Base-by-base conservation (phyloP, 1,284 basidiomycete species). In the Marasmius sp. region DNA sequence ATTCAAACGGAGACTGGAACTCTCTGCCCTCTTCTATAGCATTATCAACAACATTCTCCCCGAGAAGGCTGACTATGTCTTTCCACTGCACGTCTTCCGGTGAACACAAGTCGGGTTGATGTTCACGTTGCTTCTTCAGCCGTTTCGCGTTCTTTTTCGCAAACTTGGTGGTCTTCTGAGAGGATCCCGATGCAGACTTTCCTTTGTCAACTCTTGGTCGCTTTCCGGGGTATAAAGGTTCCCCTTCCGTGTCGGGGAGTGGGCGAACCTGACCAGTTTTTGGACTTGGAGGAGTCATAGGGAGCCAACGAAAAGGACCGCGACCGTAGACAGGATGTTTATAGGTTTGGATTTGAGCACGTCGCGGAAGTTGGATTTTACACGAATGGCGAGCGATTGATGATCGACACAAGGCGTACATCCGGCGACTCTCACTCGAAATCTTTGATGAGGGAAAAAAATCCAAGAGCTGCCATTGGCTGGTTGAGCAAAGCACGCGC, bases 1-100 rank as follows among this genome's bases (percentile, higher is more conserved):
- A 79, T 57, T 79, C 75, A 59, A 92, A 86, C 0, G 91, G 90
- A 10, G 85, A 72, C 36, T 86, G 75, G 68, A 83, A 84, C 49
- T 87, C 87, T 8, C 74, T 75, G 1, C 81, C 83, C 0, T 79
- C 78, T 11, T 78, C 77, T 1, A 85, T 72, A 6, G 84, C 79
- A 7, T 74, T 72, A 22, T 85, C 79, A 0, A 91, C 85, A 18
- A 76, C 76, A 20, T 87, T 85, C 50, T 76, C 60, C 1, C 92
- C 93, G 1, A 97, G 78, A 6, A 94, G 77, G 8, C 80, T 81
- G 37, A 83, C 72, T 27, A 94, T 83, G 66, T 97, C 93, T 53
- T 81, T 83, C 74, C 83, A 87, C 39, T 92, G 77, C 1, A 95
- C 89, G 69, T 95, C 93, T 50, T 90, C 91, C 1, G 83, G 66